These are phyloP conservation scores for Triticum monococcum DNA, from an alignment of 176 grass and related monocot genomes.

Conservation along the genomic window DNA sequence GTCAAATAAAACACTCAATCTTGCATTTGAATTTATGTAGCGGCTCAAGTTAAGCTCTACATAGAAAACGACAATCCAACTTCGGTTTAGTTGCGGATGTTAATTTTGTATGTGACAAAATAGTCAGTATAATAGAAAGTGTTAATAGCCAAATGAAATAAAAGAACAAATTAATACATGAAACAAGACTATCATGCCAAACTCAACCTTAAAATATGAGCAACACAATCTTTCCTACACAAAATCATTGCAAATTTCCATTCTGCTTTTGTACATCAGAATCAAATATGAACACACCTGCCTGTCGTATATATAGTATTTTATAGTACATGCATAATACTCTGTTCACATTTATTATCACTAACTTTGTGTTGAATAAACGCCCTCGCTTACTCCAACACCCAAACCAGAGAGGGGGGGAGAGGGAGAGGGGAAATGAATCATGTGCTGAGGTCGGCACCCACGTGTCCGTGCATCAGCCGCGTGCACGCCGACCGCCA, in stretches of 20 bases:
- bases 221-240: background rate
- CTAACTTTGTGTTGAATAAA: background rate
- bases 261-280: background rate
- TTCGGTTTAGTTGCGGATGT: background rate
- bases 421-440: background rate
- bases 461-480: constrained; percentile 39
- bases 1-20: background rate
- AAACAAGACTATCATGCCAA: background rate
- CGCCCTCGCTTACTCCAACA: background rate
- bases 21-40: background rate
- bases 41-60: background rate
- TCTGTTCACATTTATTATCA: background rate
- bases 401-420: background rate
- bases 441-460: constrained; percentile 24
- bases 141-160: background rate
- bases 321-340: no score
- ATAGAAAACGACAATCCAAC: background rate
- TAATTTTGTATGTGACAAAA: background rate
- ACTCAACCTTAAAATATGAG: background rate
- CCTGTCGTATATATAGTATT: no score
- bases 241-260: background rate
- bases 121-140: background rate
- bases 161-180: background rate
- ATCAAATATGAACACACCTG: background rate
- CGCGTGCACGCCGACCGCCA: constrained; percentile 14